phyloP scores from a whole-genome alignment of 805 yeast genomes.

The Priceomyces medius region DNA sequence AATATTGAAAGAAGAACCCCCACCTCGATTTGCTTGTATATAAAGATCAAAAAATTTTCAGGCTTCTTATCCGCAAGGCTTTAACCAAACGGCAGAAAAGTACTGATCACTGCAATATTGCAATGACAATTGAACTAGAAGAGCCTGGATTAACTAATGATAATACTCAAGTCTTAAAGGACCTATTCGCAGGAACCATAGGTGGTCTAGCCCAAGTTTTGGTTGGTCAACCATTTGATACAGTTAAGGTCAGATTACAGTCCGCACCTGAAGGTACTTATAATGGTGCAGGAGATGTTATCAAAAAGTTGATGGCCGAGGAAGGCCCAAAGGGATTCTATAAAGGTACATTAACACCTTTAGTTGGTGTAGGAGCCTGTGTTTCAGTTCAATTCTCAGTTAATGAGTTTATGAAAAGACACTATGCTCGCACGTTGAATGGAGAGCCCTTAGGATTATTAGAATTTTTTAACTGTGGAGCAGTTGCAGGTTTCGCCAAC shows the following conservation, averaged over 20 bases:
- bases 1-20: too few species aligned
- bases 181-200: conserved; percentile 84
- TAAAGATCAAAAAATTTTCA: not conserved
- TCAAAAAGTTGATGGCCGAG: conserved; percentile 57
- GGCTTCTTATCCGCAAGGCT: not conserved
- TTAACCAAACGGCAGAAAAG: not conserved
- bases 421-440: conserved; percentile 49
- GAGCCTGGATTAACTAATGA: conserved; percentile 37
- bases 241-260: conserved; percentile 90
- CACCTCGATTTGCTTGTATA: not conserved
- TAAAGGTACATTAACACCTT: conserved; percentile 47
- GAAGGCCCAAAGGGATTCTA: conserved; percentile 44
- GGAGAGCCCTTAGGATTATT: conserved; percentile 48
- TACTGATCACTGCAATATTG: not conserved
- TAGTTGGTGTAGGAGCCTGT: conserved; percentile 81
- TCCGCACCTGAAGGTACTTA: conserved; percentile 79
- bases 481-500: conserved; percentile 90
- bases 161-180: conserved; percentile 58
- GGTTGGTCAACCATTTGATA: conserved; percentile 95
- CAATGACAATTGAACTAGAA: conserved; percentile 44
- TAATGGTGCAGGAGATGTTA: conserved; percentile 73
- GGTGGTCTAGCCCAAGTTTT: conserved; percentile 97
- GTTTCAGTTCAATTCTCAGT: conserved; percentile 95
- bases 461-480: conserved; percentile 82
- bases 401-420: conserved; percentile 89